These are phyloP conservation scores for Flaveria brownii DNA, from an alignment of 129 eudicot genomes.

Conservation along the genomic window DNA sequence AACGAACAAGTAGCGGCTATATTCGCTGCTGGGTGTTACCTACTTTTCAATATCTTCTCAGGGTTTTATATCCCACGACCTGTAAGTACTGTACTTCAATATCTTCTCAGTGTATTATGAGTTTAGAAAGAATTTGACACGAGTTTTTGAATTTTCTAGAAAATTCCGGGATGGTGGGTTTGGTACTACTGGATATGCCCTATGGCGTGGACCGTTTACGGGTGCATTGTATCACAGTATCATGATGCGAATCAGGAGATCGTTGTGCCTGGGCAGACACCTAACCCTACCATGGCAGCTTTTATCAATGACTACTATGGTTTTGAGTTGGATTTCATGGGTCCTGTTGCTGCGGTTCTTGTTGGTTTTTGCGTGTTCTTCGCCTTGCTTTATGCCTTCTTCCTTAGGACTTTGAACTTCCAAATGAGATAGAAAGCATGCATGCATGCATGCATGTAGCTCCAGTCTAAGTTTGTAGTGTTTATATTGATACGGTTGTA, in stretches of 20 bases:
- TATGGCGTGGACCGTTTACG: conserved; percentile 82
- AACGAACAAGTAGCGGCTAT: conserved; percentile 76
- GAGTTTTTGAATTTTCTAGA: conserved; percentile 36
- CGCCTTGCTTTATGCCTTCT: conserved; percentile 58
- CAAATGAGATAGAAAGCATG: conserved; percentile 53
- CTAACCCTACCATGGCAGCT: conserved; percentile 35
- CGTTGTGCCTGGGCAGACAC: conserved; percentile 41
- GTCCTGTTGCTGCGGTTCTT: conserved; percentile 69
- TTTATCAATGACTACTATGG: conserved; percentile 56
- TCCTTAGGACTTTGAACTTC: conserved; percentile 66
- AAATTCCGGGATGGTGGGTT: conserved; percentile 82
- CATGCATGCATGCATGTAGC: background rate
- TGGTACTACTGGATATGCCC: conserved; percentile 89
- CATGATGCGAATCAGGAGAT: conserved; percentile 47
- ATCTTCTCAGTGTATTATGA: background rate
- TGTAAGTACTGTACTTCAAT: conserved; percentile 39
- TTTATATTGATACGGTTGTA: background rate
- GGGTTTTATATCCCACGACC: conserved; percentile 79
- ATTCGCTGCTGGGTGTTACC: conserved; percentile 67
- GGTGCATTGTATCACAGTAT: conserved; percentile 63
- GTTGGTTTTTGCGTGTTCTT: conserved; percentile 64
- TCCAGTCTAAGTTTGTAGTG: conserved; percentile 8
- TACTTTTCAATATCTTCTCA: conserved; percentile 69
- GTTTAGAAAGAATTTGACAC: background rate
- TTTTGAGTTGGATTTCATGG: conserved; percentile 64